These are phyloP conservation scores for Botrytis elliptica DNA, from an alignment of 2,329 filamentous ascomycete genomes.

Conservation along the genomic window DNA sequence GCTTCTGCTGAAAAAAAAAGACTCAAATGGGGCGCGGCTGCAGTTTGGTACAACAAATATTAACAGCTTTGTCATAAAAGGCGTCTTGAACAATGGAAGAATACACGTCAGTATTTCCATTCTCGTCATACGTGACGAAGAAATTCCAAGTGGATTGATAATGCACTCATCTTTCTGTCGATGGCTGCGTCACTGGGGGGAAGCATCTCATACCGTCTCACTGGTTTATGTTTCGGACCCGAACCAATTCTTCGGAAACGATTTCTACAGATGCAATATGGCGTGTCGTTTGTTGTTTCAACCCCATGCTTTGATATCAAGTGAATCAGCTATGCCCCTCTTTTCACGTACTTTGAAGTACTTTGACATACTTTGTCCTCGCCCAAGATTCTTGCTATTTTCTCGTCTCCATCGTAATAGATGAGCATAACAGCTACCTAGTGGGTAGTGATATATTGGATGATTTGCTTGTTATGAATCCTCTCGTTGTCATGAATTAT, in stretches of 20 bases:
- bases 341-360: neutral
- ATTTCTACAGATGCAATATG: neutral
- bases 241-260: neutral
- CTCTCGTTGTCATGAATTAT: neutral
- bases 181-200: neutral
- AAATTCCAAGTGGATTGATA: neutral
- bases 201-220: neutral
- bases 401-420: neutral
- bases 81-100: no score
- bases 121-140: neutral
- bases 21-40: neutral
- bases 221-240: neutral
- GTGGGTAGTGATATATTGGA: neutral
- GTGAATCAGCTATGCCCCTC: neutral
- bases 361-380: neutral
- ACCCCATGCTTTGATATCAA: neutral
- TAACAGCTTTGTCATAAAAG: neutral
- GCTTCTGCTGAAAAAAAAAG: neutral
- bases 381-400: neutral
- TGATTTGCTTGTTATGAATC: neutral
- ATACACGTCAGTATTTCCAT: neutral
- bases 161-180: neutral
- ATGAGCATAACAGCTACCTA: neutral
- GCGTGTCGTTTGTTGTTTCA: neutral
- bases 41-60: neutral